Conservation (phyloP, 352 stramenopile genomes). For the Phytophthora pseudosyringae region DNA sequence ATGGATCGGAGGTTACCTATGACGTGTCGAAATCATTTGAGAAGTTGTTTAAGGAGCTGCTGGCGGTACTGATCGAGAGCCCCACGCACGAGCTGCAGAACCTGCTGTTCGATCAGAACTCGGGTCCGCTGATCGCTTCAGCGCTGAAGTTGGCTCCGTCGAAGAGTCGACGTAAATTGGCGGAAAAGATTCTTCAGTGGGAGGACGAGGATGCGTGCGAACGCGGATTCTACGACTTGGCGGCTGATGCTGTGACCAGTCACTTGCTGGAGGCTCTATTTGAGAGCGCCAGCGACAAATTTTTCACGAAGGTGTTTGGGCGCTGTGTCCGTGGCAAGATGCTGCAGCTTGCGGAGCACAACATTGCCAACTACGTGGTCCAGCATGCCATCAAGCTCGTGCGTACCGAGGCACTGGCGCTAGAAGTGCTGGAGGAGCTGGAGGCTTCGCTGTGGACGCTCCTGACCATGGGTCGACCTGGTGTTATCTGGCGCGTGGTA, state of each 20-base stretch:
- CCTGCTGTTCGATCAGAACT: slow-evolving; percentile 78
- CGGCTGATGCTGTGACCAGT: slow-evolving; percentile 75
- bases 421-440: slow-evolving; percentile 65
- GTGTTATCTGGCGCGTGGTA: slow-evolving; percentile 80
- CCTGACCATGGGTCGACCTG: slow-evolving; percentile 69
- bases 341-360: slow-evolving; percentile 74
- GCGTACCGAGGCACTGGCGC: slow-evolving; percentile 45
- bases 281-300: slow-evolving; percentile 57
- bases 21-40: slow-evolving; percentile 63
- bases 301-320: slow-evolving; percentile 73
- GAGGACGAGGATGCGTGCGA: slow-evolving; percentile 57
- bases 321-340: slow-evolving; percentile 68
- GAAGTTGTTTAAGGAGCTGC: slow-evolving; percentile 64
- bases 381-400: slow-evolving; percentile 75
- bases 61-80: slow-evolving; percentile 54
- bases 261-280: slow-evolving; percentile 81
- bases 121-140: slow-evolving; percentile 71
- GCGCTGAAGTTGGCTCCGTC: slow-evolving; percentile 64
- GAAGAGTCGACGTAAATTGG: slow-evolving; percentile 56
- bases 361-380: slow-evolving; percentile 86
- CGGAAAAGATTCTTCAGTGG: slow-evolving; percentile 76
- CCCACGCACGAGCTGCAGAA: slow-evolving; percentile 56
- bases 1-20: slow-evolving; percentile 47
- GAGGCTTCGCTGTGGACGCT: slow-evolving; percentile 69
- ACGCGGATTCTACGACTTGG: slow-evolving; percentile 71